A percentile compares a stretch with the other conserved stretches of the same genome.
phyloP scores from a whole-genome alignment of 805 yeast genomes.

The Brettanomyces nanus region DNA sequence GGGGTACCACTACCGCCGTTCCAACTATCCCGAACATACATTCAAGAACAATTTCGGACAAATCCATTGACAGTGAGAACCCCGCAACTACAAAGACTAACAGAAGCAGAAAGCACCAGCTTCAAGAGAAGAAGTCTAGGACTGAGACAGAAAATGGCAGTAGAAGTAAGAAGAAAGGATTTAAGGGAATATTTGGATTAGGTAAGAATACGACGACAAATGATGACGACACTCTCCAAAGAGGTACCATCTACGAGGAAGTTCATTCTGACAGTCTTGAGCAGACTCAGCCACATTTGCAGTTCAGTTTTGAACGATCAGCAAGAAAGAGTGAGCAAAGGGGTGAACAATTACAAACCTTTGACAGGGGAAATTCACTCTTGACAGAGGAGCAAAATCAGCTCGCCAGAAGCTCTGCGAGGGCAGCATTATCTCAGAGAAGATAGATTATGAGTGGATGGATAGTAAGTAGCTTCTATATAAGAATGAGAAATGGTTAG shows the following conservation, averaged over 20 bases:
- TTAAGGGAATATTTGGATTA: not conserved
- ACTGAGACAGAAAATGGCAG: not conserved
- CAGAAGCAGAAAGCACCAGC: not conserved
- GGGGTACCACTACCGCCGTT: too few species aligned
- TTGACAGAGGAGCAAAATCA: not conserved
- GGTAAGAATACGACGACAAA: not conserved
- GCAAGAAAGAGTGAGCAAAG: not conserved
- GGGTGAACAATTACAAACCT: not conserved
- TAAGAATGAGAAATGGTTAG: too few species aligned
- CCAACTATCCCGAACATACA: too few species aligned
- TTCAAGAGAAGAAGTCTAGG: not conserved
- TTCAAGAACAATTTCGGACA: too few species aligned
- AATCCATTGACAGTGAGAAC: too few species aligned
- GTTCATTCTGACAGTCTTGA: conserved; percentile 1
- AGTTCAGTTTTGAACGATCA: not conserved
- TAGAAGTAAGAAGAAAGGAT: not conserved
- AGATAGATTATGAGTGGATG: too few species aligned
- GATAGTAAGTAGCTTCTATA: too few species aligned
- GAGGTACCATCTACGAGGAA: conserved; percentile 1
- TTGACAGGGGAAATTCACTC: not conserved
- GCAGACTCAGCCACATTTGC: not conserved
- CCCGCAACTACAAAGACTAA: too few species aligned
- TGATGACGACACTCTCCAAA: not conserved
- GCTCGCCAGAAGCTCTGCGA: not conserved
- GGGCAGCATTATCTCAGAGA: not conserved